phyloP scores from a whole-genome alignment of 345 rosid species.

The Populus euphratica region DNA sequence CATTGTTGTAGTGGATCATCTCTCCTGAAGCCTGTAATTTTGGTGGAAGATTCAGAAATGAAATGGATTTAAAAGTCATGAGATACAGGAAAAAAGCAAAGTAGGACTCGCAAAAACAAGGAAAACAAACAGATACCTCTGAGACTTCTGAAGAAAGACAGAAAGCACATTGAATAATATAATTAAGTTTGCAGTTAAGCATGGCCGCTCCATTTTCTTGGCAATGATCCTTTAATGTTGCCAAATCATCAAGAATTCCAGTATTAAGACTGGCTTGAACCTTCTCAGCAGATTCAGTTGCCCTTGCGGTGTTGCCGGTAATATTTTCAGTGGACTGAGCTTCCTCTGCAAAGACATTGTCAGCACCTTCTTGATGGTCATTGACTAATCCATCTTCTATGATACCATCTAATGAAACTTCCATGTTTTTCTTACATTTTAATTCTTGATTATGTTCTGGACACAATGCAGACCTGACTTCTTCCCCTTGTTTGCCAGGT shows the following conservation, averaged over 20 bases:
- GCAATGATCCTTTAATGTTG: conserved; percentile 23
- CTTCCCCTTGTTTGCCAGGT: conserved; percentile 7
- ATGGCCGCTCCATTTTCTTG: conserved; percentile 21
- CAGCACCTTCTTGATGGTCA: conserved; percentile 15
- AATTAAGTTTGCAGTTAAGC: conserved; percentile 31
- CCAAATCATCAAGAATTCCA: conserved; percentile 19
- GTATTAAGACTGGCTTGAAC: conserved; percentile 15
- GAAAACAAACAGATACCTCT: conserved; percentile 46
- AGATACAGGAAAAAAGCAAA: background rate
- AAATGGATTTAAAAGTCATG: background rate
- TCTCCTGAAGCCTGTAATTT: conserved; percentile 71
- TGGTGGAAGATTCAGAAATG: conserved; percentile 10
- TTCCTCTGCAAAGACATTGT: background rate
- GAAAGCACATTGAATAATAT: conserved; percentile 55
- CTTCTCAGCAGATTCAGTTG: conserved; percentile 15
- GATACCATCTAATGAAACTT: conserved; percentile 23
- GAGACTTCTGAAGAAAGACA: conserved; percentile 67
- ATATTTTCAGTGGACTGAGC: background rate
- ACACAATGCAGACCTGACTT: conserved; percentile 20
- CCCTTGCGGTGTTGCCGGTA: conserved; percentile 3
- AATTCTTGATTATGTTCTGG: conserved; percentile 18
- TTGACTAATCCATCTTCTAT: conserved; percentile 22
- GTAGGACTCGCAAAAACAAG: conserved; percentile 2
- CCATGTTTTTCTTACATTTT: conserved; percentile 18
- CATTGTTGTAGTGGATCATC: conserved; percentile 69